Percentiles rank a stretch among this genome's conserved stretches.
phyloP scores from a whole-genome alignment of 164 flowering plant species.

The Magnolia officinalis region DNA sequence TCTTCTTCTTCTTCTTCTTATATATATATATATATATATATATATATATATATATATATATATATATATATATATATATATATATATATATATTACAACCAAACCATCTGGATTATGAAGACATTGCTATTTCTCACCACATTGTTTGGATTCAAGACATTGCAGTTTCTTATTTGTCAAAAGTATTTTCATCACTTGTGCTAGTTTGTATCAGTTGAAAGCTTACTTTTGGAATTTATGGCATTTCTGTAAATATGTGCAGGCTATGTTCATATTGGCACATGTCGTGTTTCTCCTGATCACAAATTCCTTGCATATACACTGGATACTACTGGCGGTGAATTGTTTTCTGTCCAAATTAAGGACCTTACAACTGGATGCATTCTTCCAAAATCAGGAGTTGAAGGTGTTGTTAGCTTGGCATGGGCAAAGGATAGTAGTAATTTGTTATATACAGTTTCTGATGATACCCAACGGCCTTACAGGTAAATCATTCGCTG shows the following conservation, averaged over 20 bases:
- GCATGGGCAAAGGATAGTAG: conserved; percentile 81
- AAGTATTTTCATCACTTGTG: no score
- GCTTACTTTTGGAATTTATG: not conserved
- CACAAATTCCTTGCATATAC: conserved; percentile 91
- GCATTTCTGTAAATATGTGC: conserved; percentile 1
- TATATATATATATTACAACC: no score
- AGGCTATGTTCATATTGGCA: conserved; percentile 95
- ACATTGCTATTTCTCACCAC: no score
- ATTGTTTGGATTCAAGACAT: no score
- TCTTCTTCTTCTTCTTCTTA: no score
- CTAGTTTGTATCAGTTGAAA: not conserved
- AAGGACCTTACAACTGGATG: conserved; percentile 58
- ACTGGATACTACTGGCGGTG: conserved; percentile 64
- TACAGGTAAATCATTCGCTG: conserved; percentile 41
- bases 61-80: no score
- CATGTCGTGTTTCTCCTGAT: conserved; percentile 86
- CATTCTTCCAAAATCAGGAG: conserved; percentile 35
- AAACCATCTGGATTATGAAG: no score
- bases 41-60: no score
- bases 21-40: no score
- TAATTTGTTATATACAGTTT: conserved; percentile 61
- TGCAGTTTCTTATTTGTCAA: no score
- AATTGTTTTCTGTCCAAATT: conserved; percentile 62
- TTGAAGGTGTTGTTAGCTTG: conserved; percentile 78
- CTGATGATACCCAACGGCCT: conserved; percentile 77